These are phyloP conservation scores for Chaetomium fimeti DNA, from an alignment of 495 filamentous ascomycete species.

Conservation along the genomic window DNA sequence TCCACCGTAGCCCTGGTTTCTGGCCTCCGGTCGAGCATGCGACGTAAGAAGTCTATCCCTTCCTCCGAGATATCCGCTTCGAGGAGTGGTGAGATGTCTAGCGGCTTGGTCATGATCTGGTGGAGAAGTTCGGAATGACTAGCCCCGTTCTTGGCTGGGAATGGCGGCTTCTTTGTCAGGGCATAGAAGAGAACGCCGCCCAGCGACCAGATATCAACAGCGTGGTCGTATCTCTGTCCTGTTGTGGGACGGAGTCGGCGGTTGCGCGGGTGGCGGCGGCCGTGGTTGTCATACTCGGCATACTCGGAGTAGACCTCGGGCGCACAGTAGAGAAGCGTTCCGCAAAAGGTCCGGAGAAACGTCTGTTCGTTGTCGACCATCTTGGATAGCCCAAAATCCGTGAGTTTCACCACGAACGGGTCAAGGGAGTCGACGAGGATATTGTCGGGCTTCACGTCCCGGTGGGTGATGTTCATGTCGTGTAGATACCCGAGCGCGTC, in stretches of 20 bases:
- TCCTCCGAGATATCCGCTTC: conserved; percentile 56
- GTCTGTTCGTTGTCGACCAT: conserved; percentile 82
- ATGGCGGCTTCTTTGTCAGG: conserved; percentile 73
- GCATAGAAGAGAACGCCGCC: conserved; percentile 86
- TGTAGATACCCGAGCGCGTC: conserved; percentile 86
- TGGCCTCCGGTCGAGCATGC: conserved; percentile 74
- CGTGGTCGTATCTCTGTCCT: conserved; percentile 71
- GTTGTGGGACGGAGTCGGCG: conserved; percentile 37
- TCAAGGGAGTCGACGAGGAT: conserved; percentile 73
- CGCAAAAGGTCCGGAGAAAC: conserved; percentile 93
- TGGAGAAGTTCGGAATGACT: conserved; percentile 66
- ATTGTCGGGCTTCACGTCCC: conserved; percentile 97
- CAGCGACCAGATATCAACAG: conserved; percentile 92
- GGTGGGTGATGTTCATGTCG: conserved; percentile 81
- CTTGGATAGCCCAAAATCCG: conserved; percentile 89
- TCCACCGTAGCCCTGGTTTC: conserved; percentile 63
- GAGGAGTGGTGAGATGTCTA: conserved; percentile 61
- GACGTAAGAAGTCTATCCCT: conserved; percentile 68
- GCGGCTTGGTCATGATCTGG: conserved; percentile 71
- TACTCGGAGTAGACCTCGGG: conserved; percentile 94
- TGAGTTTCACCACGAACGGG: conserved; percentile 82
- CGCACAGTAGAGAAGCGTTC: conserved; percentile 91
- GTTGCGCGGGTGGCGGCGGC: conserved; percentile 45
- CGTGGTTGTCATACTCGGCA: conserved; percentile 52
- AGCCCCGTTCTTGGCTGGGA: conserved; percentile 59